Evolutionary conservation across 352 stramenopile genomes (phyloP).

Genomic region (Phytophthora pseudosyringae): DNA sequence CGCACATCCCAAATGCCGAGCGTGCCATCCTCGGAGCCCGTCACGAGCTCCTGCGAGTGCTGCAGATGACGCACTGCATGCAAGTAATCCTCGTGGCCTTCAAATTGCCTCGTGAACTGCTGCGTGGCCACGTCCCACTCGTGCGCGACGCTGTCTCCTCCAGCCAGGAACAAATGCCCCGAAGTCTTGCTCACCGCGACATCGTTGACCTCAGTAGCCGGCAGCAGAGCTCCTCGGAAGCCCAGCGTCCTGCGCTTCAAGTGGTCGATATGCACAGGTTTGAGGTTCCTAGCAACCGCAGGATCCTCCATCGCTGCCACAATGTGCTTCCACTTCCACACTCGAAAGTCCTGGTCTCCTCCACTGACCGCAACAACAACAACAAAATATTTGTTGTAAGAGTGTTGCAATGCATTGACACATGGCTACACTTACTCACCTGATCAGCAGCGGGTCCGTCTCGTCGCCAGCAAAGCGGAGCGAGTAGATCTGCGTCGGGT

Average conservation of each 20-base stretch:
- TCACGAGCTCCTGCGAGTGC: slow-evolving; percentile 77
- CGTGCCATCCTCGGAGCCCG: slow-evolving; percentile 70
- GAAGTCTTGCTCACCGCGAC: slow-evolving; percentile 49
- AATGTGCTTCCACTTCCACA: slow-evolving; percentile 81
- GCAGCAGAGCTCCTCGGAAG: slow-evolving; percentile 62
- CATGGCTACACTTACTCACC: slow-evolving; percentile 35
- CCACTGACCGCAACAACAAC: slow-evolving; percentile 40
- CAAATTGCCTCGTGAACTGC: slow-evolving; percentile 58
- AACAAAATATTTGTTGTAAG: slow-evolving; percentile 2
- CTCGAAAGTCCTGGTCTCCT: slow-evolving; percentile 79
- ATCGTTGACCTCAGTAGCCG: slow-evolving; percentile 74
- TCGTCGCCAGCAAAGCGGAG: slow-evolving; percentile 69
- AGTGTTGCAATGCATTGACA: background rate
- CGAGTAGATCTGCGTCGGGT: slow-evolving; percentile 79
- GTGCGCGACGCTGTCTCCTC: slow-evolving; percentile 65
- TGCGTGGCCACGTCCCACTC: slow-evolving; percentile 65
- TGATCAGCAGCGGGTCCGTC: slow-evolving; percentile 63
- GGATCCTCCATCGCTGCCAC: slow-evolving; percentile 44
- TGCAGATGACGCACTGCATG: slow-evolving; percentile 68
- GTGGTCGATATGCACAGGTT: slow-evolving; percentile 55
- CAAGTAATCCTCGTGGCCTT: slow-evolving; percentile 68
- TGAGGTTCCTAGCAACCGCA: slow-evolving; percentile 23
- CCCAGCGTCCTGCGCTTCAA: slow-evolving; percentile 63
- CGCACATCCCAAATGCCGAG: slow-evolving; percentile 81
- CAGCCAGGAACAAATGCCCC: slow-evolving; percentile 60